Evolutionary conservation across 2,329 filamentous ascomycete genomes (phyloP).

Genomic region (Apiospora saccharicola): DNA sequence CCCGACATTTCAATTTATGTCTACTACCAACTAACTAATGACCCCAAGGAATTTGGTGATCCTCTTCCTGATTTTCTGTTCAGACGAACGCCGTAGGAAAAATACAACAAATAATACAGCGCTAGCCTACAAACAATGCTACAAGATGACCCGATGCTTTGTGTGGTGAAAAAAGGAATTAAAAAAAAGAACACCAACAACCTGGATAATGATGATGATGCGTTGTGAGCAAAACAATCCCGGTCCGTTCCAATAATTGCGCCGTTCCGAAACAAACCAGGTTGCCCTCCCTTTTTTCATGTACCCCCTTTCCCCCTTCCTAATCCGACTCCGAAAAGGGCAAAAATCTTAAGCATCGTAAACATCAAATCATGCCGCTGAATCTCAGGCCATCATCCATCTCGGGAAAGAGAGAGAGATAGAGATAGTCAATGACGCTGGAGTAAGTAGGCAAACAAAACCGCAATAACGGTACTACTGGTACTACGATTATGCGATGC

Average conservation of each 20-base stretch:
- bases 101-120: background rate
- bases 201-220: background rate
- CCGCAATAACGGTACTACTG: background rate
- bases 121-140: conserved; percentile 15
- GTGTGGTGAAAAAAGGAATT: background rate
- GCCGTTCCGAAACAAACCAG: background rate
- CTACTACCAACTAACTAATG: background rate
- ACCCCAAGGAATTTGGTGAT: background rate
- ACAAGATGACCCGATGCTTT: conserved; percentile 6
- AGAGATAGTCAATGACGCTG: background rate
- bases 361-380: conserved; percentile 12
- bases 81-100: background rate
- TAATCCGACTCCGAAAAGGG: background rate
- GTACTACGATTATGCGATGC: background rate
- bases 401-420: background rate
- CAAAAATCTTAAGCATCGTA: background rate
- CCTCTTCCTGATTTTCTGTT: background rate
- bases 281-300: background rate
- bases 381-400: background rate
- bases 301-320: background rate
- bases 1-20: background rate
- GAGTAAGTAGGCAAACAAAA: background rate
- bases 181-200: background rate
- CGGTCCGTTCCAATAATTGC: background rate
- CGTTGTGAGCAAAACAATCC: background rate